Evolutionary conservation across 179 eudicot species (phyloP), one percentile per base, ranked within the genome.

Genomic region (Pouteria campechiana): DNA sequence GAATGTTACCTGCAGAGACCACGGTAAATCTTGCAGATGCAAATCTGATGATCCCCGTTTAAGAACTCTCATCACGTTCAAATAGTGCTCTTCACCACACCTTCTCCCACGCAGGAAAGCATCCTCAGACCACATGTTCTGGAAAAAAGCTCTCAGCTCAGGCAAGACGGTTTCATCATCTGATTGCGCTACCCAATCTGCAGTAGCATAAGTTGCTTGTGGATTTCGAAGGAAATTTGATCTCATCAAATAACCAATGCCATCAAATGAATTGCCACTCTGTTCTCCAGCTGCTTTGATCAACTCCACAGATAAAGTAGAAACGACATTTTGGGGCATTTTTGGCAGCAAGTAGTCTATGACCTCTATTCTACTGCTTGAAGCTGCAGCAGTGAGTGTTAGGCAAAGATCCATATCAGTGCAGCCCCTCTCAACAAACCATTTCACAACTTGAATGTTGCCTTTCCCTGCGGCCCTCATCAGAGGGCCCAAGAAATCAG

Each of bases 361-460:
- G 12, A 77, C 72, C 48, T 70, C 77, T 5, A 90, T 77, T 52
- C 79, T 94, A 59, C 96, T 76, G 61, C 85, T 72, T 6, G 96
- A 90, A 7, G 98, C 87, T 45, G 98, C 98, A 3, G 98, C 96
- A 0, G 98, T 90, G 1, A 90, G 88, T 43, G 98, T 96, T 10
- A 90, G 96, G 49, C 98, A 90, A 0, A 90, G 79, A 37, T 90
- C 98, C 98, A 90, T 90, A 69, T 90, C 96, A 25, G 89, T 77
- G 67, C 98, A 90, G 37, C 96, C 94, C 40, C 96, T 48, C 17
- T 60, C 63, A 1, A 90, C 98, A 57, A 90, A 90, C 98, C 98
- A 90, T 35, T 87, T 71, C 29, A 86, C 98, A 3, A 90, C 96
- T 5, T 67, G 80, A 65, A 82, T 54, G 69, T 82, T 74, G 9